Evolutionary conservation across 441 rosid genomes (phyloP).

Genomic region (Gossypium gossypioides): DNA sequence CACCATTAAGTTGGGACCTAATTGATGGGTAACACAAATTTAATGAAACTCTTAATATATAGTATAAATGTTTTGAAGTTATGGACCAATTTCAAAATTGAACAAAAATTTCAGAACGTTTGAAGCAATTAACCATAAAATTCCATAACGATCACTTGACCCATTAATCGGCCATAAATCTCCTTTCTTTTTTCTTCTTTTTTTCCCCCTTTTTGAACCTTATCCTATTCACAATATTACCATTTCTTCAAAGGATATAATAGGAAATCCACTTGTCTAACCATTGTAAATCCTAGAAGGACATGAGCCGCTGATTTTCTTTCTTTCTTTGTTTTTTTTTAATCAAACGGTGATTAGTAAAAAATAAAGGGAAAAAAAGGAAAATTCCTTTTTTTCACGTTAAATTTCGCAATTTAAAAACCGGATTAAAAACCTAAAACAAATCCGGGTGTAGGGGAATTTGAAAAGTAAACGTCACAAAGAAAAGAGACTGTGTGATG

Average conservation of each 20-base stretch:
- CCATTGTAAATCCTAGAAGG: background rate
- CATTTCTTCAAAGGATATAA: background rate
- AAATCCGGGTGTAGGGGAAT: constrained; percentile 9
- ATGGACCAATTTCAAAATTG: too few species aligned
- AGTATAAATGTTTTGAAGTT: too few species aligned
- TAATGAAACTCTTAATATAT: too few species aligned
- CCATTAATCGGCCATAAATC: too few species aligned
- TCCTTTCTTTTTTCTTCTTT: background rate
- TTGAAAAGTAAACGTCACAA: constrained; percentile 21
- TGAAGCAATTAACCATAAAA: too few species aligned
- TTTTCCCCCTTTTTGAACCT: background rate
- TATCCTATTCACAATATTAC: background rate
- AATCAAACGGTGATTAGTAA: background rate
- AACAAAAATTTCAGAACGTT: too few species aligned
- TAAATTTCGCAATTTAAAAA: constrained; percentile 7
- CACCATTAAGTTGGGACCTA: too few species aligned
- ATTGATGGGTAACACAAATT: too few species aligned
- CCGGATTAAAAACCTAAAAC: background rate
- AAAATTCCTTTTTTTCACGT: background rate
- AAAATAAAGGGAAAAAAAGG: background rate
- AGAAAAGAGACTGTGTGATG: constrained; percentile 12
- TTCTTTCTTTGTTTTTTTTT: background rate
- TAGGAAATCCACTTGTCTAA: background rate
- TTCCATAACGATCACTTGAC: too few species aligned
- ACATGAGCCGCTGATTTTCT: constrained; percentile 5